A percentile compares a stretch with the other conserved stretches of the same genome.
Evolutionary conservation across 1,284 basidiomycete genomes (phyloP).

Genomic region (Tilletia walkeri): DNA sequence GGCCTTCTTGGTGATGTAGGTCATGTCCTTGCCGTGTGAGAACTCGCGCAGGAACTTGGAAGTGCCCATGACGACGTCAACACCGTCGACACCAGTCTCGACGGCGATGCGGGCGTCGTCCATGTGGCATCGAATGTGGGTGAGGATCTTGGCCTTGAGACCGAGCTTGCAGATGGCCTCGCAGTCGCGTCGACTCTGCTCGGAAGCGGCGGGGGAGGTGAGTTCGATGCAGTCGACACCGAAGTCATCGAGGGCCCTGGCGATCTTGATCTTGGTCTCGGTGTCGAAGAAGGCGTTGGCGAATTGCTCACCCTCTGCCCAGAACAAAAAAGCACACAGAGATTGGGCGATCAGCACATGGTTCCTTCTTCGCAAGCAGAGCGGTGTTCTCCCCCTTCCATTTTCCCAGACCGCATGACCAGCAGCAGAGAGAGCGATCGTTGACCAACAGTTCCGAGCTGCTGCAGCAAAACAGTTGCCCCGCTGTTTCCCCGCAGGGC

Average conservation of each 20-base stretch:
- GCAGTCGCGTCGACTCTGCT: conserved; percentile 91
- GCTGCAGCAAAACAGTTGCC: too few relatives aligned
- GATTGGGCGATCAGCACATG: neutral
- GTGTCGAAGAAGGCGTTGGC: conserved; percentile 99
- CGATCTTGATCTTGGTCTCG: conserved; percentile 99
- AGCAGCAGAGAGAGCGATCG: too few relatives aligned
- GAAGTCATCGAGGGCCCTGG: conserved; percentile 65
- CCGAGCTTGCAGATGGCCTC: conserved; percentile 99
- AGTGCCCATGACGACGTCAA: conserved; percentile 98
- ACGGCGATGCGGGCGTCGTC: conserved; percentile 98
- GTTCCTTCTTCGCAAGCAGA: neutral
- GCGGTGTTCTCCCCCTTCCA: neutral
- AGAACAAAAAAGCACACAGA: neutral
- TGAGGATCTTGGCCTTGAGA: conserved; percentile 93
- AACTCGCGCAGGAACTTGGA: conserved; percentile 98
- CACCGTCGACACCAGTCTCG: conserved; percentile 96
- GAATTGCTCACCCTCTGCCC: conserved; percentile 86
- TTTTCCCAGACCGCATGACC: too few relatives aligned
- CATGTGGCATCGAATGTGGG: conserved; percentile 99
- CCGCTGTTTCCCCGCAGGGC: too few relatives aligned
- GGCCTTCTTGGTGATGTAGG: conserved; percentile 95
- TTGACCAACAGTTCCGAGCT: too few relatives aligned
- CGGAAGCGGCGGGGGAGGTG: conserved; percentile 95
- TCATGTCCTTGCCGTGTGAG: conserved; percentile 99
- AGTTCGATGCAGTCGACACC: conserved; percentile 99